These are phyloP conservation scores for Aspergillus quadrilineatus DNA, from an alignment of 2,329 filamentous ascomycete genomes.

Conservation along the genomic window DNA sequence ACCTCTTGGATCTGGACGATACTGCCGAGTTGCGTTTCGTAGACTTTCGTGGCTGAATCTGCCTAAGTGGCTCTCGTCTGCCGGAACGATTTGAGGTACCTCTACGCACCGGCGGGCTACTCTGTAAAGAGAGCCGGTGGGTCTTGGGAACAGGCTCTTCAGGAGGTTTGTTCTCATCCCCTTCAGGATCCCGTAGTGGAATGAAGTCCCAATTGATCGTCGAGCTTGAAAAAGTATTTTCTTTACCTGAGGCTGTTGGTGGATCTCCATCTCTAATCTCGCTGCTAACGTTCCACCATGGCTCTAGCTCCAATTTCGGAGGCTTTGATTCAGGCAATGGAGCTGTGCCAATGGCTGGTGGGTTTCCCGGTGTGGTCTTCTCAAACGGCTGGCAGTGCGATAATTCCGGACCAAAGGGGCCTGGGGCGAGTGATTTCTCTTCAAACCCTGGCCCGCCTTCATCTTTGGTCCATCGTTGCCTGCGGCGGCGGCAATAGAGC, in stretches of 20 bases:
- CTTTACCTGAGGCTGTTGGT: constrained; percentile 22
- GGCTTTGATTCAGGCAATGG: constrained; percentile 30
- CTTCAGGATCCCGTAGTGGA: constrained; percentile 23
- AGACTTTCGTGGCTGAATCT: constrained; percentile 36
- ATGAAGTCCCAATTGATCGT: constrained; percentile 32
- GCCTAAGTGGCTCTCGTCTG: constrained; percentile 36
- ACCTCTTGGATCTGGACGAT: constrained; percentile 37
- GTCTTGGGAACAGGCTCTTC: constrained; percentile 22
- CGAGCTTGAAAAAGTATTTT: constrained; percentile 28
- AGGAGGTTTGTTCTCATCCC: constrained; percentile 24
- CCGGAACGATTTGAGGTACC: constrained; percentile 30
- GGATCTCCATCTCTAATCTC: constrained; percentile 23
- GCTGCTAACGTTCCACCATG: constrained; percentile 32
- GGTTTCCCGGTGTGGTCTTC: constrained; percentile 21
- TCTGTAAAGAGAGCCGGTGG: constrained; percentile 31
- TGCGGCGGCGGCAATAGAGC: constrained; percentile 37
- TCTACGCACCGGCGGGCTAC: constrained; percentile 30
- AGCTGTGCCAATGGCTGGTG: constrained; percentile 24
- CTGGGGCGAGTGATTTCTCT: constrained; percentile 24
- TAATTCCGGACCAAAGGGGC: constrained; percentile 23
- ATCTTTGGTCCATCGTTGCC: constrained; percentile 25
- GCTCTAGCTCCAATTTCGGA: constrained; percentile 36
- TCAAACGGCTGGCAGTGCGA: constrained; percentile 29
- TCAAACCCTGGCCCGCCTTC: constrained; percentile 25
- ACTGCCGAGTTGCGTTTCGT: constrained; percentile 37